A percentile compares a stretch with the other conserved stretches of the same genome.
Conservation (phyloP, 768 basidiomycete genomes). For the Pleurotus platypus region DNA sequence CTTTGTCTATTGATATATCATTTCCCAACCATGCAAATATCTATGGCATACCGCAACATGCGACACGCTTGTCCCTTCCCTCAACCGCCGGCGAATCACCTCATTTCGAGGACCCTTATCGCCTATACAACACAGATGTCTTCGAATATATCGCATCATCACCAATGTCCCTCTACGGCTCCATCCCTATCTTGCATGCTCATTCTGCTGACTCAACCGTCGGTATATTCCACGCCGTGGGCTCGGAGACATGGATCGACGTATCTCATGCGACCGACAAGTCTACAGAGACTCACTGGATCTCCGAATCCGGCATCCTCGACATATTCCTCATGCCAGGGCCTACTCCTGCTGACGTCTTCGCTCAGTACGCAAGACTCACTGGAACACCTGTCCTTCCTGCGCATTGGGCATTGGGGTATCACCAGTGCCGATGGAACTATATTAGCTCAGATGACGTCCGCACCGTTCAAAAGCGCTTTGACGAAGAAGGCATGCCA, state of each 20-base stretch:
- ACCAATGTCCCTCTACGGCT: slow-evolving; percentile 82
- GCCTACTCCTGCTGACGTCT: slow-evolving; percentile 77
- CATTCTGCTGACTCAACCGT: slow-evolving; percentile 87
- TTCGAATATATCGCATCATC: slow-evolving; percentile 91
- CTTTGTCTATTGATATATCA: slow-evolving; percentile 84
- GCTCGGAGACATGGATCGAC: slow-evolving; percentile 94
- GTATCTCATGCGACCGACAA: slow-evolving; percentile 64
- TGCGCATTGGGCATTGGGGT: slow-evolving; percentile 85
- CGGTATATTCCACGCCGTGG: slow-evolving; percentile 83
- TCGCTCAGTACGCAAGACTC: slow-evolving; percentile 79
- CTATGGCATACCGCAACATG: slow-evolving; percentile 97
- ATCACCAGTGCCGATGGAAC: slow-evolving; percentile 99
- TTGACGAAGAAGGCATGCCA: slow-evolving; percentile 94
- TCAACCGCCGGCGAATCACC: slow-evolving; percentile 79
- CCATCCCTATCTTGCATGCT: slow-evolving; percentile 91
- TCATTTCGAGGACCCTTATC: slow-evolving; percentile 85
- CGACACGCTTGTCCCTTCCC: slow-evolving; percentile 85
- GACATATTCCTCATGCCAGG: slow-evolving; percentile 94
- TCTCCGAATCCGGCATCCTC: slow-evolving; percentile 95
- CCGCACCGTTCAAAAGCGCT: slow-evolving; percentile 75
- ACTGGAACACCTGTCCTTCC: slow-evolving; percentile 90
- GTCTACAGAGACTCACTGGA: slow-evolving; percentile 91
- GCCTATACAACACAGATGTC: slow-evolving; percentile 93
- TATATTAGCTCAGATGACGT: slow-evolving; percentile 90
- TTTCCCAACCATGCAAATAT: slow-evolving; percentile 91